phyloP scores from a whole-genome alignment of 2,329 filamentous ascomycete species.

The Macrophomina tecta region DNA sequence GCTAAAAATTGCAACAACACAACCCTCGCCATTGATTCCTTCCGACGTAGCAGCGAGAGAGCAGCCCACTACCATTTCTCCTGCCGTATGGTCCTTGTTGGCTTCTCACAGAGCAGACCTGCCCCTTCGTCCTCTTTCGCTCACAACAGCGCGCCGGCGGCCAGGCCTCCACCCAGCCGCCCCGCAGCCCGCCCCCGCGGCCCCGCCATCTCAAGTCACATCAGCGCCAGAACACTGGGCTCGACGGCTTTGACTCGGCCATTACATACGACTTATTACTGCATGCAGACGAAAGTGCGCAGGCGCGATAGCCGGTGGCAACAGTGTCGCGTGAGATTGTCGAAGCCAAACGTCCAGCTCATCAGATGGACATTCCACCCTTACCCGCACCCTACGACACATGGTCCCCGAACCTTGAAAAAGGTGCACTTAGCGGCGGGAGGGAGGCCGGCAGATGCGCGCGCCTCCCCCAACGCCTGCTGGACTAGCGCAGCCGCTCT shows the following conservation, averaged over 20 bases:
- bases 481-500: background rate
- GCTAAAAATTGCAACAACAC: constrained; percentile 9
- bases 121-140: background rate
- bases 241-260: background rate
- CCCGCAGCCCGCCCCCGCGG: background rate
- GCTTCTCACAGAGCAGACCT: background rate
- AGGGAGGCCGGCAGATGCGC: constrained; percentile 7
- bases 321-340: constrained; percentile 20
- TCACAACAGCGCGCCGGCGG: background rate
- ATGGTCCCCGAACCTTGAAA: background rate
- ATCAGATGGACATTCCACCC: background rate
- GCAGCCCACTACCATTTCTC: no score
- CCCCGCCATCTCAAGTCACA: background rate
- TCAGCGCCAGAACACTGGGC: no score
- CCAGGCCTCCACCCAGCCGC: background rate
- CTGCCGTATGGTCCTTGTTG: background rate
- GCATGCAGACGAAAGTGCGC: background rate
- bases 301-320: background rate
- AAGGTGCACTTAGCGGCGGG: background rate
- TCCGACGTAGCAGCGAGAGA: constrained; percentile 3
- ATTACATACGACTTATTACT: background rate
- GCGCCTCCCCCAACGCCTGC: background rate
- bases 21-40: background rate
- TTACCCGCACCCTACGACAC: background rate
- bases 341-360: background rate